Evolutionary conservation across 164 flowering plant genomes (phyloP).

Genomic region (Liquidambar formosana): DNA sequence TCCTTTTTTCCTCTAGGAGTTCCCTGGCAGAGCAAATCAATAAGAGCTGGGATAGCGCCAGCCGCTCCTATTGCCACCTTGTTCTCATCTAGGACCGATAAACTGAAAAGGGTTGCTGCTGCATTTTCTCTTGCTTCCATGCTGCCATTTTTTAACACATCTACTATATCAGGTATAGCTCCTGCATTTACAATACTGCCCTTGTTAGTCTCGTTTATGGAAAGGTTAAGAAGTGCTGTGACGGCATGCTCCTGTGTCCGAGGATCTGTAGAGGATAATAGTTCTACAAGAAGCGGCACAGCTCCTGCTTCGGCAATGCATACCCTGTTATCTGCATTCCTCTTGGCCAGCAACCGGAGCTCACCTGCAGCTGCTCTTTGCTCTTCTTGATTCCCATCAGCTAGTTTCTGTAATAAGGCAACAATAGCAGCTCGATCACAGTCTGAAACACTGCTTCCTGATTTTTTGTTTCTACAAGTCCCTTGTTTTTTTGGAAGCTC

Average conservation of each 20-base stretch:
- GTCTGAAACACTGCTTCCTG: constrained; percentile 45
- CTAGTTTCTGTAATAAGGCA: constrained; percentile 48
- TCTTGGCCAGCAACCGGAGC: constrained; percentile 79
- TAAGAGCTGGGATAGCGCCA: constrained; percentile 81
- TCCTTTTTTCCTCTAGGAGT: constrained; percentile 96
- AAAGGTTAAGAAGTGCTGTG: constrained; percentile 90
- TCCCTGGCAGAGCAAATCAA: constrained; percentile 78
- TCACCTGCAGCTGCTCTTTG: constrained; percentile 90
- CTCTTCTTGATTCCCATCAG: constrained; percentile 55
- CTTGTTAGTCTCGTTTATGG: constrained; percentile 85
- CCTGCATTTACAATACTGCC: constrained; percentile 75
- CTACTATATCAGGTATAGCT: constrained; percentile 83
- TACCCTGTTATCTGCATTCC: constrained; percentile 78
- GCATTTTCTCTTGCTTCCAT: constrained; percentile 95
- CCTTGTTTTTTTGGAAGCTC: constrained; percentile 68
- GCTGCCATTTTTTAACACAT: constrained; percentile 79
- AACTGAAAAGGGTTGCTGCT: constrained; percentile 94
- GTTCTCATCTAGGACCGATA: constrained; percentile 87
- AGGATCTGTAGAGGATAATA: constrained; percentile 66
- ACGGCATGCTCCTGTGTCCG: constrained; percentile 96
- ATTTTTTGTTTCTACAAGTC: constrained; percentile 35
- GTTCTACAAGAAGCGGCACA: constrained; percentile 70
- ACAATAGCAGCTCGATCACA: constrained; percentile 58
- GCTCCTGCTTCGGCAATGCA: constrained; percentile 91
- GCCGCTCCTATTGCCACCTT: constrained; percentile 87